Percentiles rank a stretch among this genome's conserved stretches.
Conservation (phyloP, 805 yeast species). For the Cyberlindnera mycetangii region DNA sequence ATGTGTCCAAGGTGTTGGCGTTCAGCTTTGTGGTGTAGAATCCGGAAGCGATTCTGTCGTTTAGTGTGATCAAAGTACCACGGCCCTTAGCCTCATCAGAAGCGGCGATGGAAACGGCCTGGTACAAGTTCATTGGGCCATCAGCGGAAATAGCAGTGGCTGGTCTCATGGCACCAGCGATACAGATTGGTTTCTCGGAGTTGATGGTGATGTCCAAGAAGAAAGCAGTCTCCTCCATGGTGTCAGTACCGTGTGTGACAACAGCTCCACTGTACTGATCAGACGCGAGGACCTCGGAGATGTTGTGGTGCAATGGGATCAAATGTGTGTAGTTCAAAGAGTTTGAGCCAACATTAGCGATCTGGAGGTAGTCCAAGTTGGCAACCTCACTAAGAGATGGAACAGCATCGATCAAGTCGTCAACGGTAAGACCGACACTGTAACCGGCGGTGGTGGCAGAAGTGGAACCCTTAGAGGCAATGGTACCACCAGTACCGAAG, state of each 20-base stretch:
- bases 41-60: constrained; percentile 67
- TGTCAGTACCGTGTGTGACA: constrained; percentile 71
- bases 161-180: constrained; percentile 66
- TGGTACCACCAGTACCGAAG: constrained; percentile 59
- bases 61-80: constrained; percentile 61
- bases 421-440: constrained; percentile 47
- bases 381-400: constrained; percentile 56
- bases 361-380: constrained; percentile 38
- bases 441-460: constrained; percentile 53
- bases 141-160: constrained; percentile 67
- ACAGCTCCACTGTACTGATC: constrained; percentile 53
- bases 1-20: constrained; percentile 66
- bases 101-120: constrained; percentile 62
- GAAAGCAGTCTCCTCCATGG: constrained; percentile 65
- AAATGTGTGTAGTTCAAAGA: constrained; percentile 48
- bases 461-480: constrained; percentile 49
- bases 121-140: constrained; percentile 71
- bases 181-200: constrained; percentile 33
- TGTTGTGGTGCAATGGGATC: constrained; percentile 42
- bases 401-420: constrained; percentile 48
- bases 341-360: constrained; percentile 56
- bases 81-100: constrained; percentile 47
- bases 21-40: constrained; percentile 64
- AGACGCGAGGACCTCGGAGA: constrained; percentile 40
- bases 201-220: constrained; percentile 50